These are phyloP conservation scores for Pelagophyceae sp. DNA, from an alignment of 352 stramenopile genomes.

Conservation along the genomic window DNA sequence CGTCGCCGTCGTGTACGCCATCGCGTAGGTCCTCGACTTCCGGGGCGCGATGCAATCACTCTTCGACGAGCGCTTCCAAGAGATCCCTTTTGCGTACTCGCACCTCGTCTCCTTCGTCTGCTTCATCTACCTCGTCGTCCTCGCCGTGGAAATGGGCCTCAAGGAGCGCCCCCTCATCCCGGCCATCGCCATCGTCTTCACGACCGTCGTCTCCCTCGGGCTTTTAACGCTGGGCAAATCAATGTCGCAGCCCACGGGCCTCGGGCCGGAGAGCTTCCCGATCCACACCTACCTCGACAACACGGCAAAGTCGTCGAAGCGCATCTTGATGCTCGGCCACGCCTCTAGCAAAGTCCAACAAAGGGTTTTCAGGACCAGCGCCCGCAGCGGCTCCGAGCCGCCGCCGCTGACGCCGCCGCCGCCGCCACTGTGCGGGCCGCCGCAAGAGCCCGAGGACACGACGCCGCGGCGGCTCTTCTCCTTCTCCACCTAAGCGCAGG, in stretches of 20 bases:
- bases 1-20: neutral
- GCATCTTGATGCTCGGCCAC: too few species aligned
- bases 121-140: neutral
- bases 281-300: neutral
- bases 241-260: neutral
- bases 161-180: neutral
- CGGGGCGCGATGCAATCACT: neutral
- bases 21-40: neutral
- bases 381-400: too few species aligned
- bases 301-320: neutral
- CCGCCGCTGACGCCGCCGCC: too few species aligned
- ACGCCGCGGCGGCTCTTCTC: too few species aligned
- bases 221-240: neutral
- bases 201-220: neutral
- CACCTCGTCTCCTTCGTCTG: conserved; percentile 12
- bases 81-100: conserved; percentile 2
- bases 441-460: too few species aligned
- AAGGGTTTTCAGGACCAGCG: too few species aligned
- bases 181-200: neutral
- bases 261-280: neutral
- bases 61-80: conserved; percentile 8
- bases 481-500: too few species aligned
- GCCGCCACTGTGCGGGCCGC: too few species aligned
- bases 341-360: too few species aligned
- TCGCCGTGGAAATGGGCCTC: neutral